Percentiles rank a stretch among this genome's conserved stretches.
Evolutionary conservation across 768 basidiomycete genomes (phyloP).

Genomic region (Amanita muscaria): DNA sequence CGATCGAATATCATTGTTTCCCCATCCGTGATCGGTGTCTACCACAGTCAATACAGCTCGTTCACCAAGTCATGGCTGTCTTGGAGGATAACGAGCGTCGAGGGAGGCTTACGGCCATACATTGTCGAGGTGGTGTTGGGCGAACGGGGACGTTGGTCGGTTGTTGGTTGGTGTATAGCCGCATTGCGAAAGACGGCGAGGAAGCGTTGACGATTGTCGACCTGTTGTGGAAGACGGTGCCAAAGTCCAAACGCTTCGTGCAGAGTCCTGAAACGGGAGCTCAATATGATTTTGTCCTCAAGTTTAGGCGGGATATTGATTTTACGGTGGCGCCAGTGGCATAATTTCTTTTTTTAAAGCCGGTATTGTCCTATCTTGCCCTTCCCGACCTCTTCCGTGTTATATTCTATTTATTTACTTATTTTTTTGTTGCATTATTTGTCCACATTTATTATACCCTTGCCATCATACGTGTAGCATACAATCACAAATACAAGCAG

Average conservation of each 20-base stretch:
- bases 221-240: conserved; percentile 63
- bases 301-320: conserved; percentile 31
- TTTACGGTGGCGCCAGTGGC: neutral
- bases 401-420: neutral
- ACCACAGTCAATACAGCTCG: conserved; percentile 49
- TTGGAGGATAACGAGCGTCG: conserved; percentile 51
- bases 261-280: conserved; percentile 75
- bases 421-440: neutral
- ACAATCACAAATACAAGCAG: neutral
- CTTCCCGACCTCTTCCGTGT: neutral
- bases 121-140: conserved; percentile 75
- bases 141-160: conserved; percentile 56
- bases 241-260: conserved; percentile 69
- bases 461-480: too few species aligned
- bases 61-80: conserved; percentile 50
- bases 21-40: conserved; percentile 67
- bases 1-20: conserved; percentile 71
- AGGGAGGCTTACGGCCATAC: conserved; percentile 60
- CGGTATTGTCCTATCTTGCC: neutral
- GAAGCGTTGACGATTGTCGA: conserved; percentile 61
- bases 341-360: neutral
- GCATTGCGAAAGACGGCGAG: conserved; percentile 49
- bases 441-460: too few species aligned
- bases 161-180: conserved; percentile 70
- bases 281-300: conserved; percentile 67